Evolutionary conservation across 2,329 filamentous ascomycete genomes (phyloP).

Genomic region (Paradendryphiella salina): DNA sequence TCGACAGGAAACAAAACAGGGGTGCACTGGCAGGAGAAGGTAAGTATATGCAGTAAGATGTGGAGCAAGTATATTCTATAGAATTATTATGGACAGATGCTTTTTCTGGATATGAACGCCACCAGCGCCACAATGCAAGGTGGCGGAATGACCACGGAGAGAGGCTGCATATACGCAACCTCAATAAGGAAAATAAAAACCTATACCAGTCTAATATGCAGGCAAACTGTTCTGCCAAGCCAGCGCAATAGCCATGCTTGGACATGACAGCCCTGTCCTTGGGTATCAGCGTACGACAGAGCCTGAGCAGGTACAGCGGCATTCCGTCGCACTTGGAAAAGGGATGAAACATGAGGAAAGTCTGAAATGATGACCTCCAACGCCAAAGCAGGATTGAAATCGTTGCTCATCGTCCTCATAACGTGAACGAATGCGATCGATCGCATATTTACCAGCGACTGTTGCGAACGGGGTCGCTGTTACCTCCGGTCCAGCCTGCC

Average conservation of each 20-base stretch:
- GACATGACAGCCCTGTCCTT: slow-evolving; percentile 26
- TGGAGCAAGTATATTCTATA: slow-evolving; percentile 27
- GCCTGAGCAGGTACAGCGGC: slow-evolving; percentile 16
- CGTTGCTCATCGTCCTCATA: slow-evolving; percentile 13
- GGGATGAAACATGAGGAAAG: slow-evolving; percentile 17
- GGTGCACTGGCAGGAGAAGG: too few species aligned
- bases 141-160: slow-evolving; percentile 11
- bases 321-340: slow-evolving; percentile 9
- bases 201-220: slow-evolving; percentile 38
- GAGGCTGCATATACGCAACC: slow-evolving; percentile 10
- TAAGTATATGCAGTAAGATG: neutral
- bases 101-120: slow-evolving; percentile 34
- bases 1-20: too few species aligned
- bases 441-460: slow-evolving; percentile 45
- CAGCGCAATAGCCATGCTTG: slow-evolving; percentile 12
- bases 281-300: slow-evolving; percentile 39
- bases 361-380: slow-evolving; percentile 20
- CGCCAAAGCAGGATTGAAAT: slow-evolving; percentile 23
- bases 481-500: slow-evolving; percentile 45
- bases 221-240: slow-evolving; percentile 15
- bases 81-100: slow-evolving; percentile 33
- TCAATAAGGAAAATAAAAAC: slow-evolving; percentile 16
- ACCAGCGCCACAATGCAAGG: slow-evolving; percentile 33
- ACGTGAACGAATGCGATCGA: slow-evolving; percentile 5
- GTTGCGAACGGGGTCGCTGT: slow-evolving; percentile 47